A percentile compares a stretch with the other conserved stretches of the same genome.
Conservation (phyloP, 306 rosid genomes). For the Prunus salicina region DNA sequence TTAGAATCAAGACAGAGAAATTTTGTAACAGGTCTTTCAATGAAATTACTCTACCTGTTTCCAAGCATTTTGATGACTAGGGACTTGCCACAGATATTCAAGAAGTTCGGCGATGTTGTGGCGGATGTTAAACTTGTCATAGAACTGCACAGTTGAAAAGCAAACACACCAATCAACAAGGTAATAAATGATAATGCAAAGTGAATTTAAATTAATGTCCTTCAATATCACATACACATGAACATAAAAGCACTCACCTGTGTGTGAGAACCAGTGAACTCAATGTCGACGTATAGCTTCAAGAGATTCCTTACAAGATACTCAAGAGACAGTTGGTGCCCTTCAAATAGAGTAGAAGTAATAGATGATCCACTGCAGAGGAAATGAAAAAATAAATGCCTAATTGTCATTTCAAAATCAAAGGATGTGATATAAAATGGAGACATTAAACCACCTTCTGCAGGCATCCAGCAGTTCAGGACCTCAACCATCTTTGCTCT, state of each 20-base stretch:
- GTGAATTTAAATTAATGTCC: background rate
- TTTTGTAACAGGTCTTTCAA: background rate
- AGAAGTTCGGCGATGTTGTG: slow-evolving; percentile 98
- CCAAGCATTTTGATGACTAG: slow-evolving; percentile 98
- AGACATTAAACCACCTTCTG: slow-evolving; percentile 56
- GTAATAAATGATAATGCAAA: background rate
- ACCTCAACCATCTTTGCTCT: slow-evolving; percentile 99
- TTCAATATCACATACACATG: background rate
- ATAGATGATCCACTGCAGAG: slow-evolving; percentile 66
- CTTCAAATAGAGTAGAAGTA: slow-evolving; percentile 84
- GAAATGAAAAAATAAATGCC: slow-evolving; percentile 21
- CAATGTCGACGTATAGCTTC: slow-evolving; percentile 97
- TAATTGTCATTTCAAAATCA: slow-evolving; percentile 26
- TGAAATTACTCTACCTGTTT: slow-evolving; percentile 56
- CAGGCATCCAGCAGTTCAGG: slow-evolving; percentile 97
- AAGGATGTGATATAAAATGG: slow-evolving; percentile 16
- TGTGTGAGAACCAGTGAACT: slow-evolving; percentile 97
- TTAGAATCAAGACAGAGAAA: background rate
- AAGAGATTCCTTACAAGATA: slow-evolving; percentile 95
- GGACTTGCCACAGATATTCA: slow-evolving; percentile 97
- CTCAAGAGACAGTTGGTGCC: slow-evolving; percentile 88
- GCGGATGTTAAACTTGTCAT: slow-evolving; percentile 97
- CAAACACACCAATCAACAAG: slow-evolving; percentile 26
- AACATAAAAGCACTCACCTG: slow-evolving; percentile 47
- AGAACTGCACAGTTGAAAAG: slow-evolving; percentile 66